Evolutionary conservation across 305 asterid species (phyloP), one percentile per base, ranked within the genome.

Genomic region (Andrographis paniculata): DNA sequence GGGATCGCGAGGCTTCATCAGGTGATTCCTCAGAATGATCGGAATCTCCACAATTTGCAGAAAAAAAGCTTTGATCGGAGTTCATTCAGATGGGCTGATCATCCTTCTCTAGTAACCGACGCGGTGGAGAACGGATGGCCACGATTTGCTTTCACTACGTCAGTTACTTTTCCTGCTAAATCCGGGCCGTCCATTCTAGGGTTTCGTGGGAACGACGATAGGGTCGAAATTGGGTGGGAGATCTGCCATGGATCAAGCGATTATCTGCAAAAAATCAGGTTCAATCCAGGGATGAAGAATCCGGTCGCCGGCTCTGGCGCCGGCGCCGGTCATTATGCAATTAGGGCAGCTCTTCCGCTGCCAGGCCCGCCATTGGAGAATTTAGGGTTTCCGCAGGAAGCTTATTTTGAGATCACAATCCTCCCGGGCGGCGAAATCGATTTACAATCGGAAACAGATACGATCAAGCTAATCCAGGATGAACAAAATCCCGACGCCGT

Each of bases 91-190:
- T 85, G 95, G 94, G 55, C 58, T 16, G 85, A 83, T 31, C 73
- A 77, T 48, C 95, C 95, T 6, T 59, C 78, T 14, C 72, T 82
- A 0, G 59, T 72, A 4, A 56, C 74, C 1, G 84, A 77, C 0
- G 92, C 82, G 3, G 79, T 79, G 0, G 94, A 82, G 41, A 77
- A 86, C 35, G 95, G 95, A 56, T 86, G 95, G 95, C 59, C 84
- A 9, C 35, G 74, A 20, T 86, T 86, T 43, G 68, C 64, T 31
- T 79, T 86, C 60, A 53, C 71, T 3, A 27, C 72, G 17, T 20
- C 39, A 9, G 55, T 76, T 5, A 68, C 80, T 22, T 49, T 77
- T 6, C 60, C 80, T 0, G 59, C 61, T 46, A 58, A 75, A 50
- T 65, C 76, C 7, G 38, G 13, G 38, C 38, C 38, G 38, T 11